Conservation (phyloP, 192 early-diverging fungal species). For the Backusella psychrophila region DNA sequence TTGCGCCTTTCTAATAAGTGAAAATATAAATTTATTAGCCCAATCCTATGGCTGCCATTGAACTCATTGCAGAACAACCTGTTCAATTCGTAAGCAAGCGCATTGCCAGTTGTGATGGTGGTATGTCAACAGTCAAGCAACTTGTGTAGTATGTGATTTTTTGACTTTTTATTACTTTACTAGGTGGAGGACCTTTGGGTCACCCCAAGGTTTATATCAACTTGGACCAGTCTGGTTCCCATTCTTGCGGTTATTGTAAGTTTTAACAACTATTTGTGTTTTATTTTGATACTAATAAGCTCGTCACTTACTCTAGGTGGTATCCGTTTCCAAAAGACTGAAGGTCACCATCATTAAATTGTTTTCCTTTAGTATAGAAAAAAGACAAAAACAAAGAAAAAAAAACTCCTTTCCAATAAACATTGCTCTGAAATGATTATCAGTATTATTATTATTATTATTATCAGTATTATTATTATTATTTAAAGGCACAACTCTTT, state of each 20-base stretch:
- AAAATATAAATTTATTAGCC: constrained; percentile 50
- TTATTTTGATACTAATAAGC: not conserved
- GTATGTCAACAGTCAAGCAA: constrained; percentile 32
- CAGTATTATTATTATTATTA: not conserved
- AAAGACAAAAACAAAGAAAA: not conserved
- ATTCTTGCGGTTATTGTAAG: constrained; percentile 82
- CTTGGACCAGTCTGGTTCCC: constrained; percentile 66
- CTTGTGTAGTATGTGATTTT: not conserved
- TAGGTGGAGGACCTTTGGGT: constrained; percentile 84
- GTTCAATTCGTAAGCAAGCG: constrained; percentile 74
- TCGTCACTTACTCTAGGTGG: constrained; percentile 12
- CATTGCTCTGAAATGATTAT: not conserved
- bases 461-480: not conserved
- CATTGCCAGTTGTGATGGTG: constrained; percentile 84
- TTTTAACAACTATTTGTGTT: not conserved
- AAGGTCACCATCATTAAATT: constrained; percentile 19
- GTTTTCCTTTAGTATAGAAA: not conserved
- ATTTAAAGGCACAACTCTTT: not conserved
- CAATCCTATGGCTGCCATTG: constrained; percentile 85
- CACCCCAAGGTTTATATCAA: constrained; percentile 96
- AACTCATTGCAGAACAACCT: constrained; percentile 88
- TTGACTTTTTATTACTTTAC: constrained; percentile 14
- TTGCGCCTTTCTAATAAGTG: not conserved
- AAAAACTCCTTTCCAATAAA: constrained; percentile 2
- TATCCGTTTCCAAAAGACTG: constrained; percentile 26